These are phyloP conservation scores for Grosmannia penicillata DNA, from an alignment of 2,329 filamentous ascomycete genomes.

Conservation along the genomic window DNA sequence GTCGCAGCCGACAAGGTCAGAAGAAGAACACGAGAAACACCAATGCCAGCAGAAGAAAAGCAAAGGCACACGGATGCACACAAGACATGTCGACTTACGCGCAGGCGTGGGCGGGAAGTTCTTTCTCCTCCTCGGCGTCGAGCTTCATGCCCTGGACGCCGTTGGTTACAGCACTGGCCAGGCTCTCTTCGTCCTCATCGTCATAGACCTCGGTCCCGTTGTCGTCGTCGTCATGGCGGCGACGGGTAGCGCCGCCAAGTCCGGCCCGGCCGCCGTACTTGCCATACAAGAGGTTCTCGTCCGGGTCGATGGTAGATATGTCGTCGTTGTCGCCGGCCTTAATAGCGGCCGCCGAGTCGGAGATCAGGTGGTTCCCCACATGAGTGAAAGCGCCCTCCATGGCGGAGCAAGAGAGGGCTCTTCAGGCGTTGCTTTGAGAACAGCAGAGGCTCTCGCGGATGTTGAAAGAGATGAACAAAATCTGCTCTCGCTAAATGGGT, in stretches of 20 bases:
- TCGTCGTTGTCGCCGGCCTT: constrained; percentile 73
- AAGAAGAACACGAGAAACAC: neutral
- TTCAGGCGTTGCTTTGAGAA: neutral
- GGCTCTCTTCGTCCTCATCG: constrained; percentile 62
- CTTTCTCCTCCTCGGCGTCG: constrained; percentile 58
- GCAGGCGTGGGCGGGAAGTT: constrained; percentile 89
- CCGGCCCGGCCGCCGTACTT: constrained; percentile 46
- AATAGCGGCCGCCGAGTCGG: constrained; percentile 72
- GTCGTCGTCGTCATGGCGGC: constrained; percentile 75
- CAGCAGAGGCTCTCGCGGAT: neutral
- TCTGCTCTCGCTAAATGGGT: neutral
- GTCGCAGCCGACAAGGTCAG: neutral
- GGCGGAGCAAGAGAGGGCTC: constrained; percentile 1
- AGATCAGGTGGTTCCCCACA: constrained; percentile 74
- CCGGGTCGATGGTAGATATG: constrained; percentile 53
- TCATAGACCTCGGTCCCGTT: constrained; percentile 73
- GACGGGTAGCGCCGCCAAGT: constrained; percentile 26
- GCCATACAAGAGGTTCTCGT: constrained; percentile 68
- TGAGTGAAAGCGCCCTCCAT: constrained; percentile 87
- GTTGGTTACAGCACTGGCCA: constrained; percentile 70
- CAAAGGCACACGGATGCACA: constrained; percentile 1
- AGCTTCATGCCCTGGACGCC: constrained; percentile 52
- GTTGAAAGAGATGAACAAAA: neutral
- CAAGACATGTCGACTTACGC: too few relatives aligned
- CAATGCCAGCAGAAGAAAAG: neutral